These are phyloP conservation scores for Fusarium dlaminii DNA, from an alignment of 2,329 filamentous ascomycete genomes.

Conservation along the genomic window DNA sequence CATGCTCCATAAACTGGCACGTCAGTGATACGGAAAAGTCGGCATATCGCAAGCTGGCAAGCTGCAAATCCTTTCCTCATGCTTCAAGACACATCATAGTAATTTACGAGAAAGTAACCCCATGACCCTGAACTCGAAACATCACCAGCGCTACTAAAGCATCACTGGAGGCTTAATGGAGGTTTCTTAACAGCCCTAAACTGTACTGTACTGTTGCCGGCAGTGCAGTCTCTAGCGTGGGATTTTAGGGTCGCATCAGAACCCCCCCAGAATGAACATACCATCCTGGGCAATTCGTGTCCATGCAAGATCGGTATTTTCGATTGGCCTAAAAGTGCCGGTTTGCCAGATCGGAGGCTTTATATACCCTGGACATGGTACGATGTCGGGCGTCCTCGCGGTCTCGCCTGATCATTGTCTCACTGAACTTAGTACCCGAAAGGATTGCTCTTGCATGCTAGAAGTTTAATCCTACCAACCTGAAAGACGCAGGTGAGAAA, in stretches of 20 bases:
- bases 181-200: no score
- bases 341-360: background rate
- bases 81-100: no score
- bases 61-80: no score
- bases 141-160: no score
- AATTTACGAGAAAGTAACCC: no score
- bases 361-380: background rate
- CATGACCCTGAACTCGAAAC: no score
- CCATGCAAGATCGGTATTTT: background rate
- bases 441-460: background rate
- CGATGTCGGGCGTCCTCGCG: background rate
- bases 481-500: background rate
- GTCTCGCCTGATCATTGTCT: background rate
- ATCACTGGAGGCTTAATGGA: no score
- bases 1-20: no score
- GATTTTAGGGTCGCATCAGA: background rate
- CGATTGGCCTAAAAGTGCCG: background rate
- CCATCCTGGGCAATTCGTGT: background rate
- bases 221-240: background rate
- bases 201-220: background rate
- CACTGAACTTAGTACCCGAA: no score
- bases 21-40: no score
- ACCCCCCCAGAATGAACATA: background rate
- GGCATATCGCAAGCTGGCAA: no score
- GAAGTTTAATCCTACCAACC: background rate